phyloP scores from a whole-genome alignment of 805 yeast genomes.

The Hanseniaspora mollemarum region DNA sequence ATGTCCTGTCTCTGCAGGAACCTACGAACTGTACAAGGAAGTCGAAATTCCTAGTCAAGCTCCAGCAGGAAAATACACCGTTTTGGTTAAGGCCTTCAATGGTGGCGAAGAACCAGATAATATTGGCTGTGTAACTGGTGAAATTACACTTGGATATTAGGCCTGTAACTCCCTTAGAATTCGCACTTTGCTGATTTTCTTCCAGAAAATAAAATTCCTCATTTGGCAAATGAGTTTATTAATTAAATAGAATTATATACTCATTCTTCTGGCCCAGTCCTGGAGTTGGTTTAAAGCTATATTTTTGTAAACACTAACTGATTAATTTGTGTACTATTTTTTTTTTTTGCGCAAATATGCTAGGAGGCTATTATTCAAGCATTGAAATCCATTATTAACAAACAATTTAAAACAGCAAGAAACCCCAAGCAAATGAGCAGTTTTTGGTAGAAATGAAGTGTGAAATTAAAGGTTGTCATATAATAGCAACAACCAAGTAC shows the following conservation, averaged over 20 bases:
- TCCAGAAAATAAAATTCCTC: too few species aligned
- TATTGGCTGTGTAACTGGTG: conserved; percentile 73
- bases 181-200: too few species aligned
- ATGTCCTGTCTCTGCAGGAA: conserved; percentile 73
- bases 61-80: conserved; percentile 88
- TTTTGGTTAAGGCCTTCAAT: conserved; percentile 82
- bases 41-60: conserved; percentile 84
- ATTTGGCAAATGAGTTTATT: too few species aligned
- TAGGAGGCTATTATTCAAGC: too few species aligned
- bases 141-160: conserved; percentile 38
- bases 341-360: too few species aligned
- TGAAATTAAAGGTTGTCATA: neutral
- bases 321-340: too few species aligned
- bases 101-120: conserved; percentile 51
- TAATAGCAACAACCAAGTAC: conserved; percentile 2
- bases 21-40: conserved; percentile 49
- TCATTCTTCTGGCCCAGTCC: too few species aligned
- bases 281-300: neutral
- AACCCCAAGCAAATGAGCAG: neutral
- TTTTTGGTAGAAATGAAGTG: conserved; percentile 1
- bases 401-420: neutral
- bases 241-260: too few species aligned
- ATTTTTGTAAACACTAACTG: neutral
- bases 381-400: too few species aligned
- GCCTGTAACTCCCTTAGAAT: too few species aligned